Conservation (phyloP, 352 stramenopile species). For the Phytopythium delawarense region DNA sequence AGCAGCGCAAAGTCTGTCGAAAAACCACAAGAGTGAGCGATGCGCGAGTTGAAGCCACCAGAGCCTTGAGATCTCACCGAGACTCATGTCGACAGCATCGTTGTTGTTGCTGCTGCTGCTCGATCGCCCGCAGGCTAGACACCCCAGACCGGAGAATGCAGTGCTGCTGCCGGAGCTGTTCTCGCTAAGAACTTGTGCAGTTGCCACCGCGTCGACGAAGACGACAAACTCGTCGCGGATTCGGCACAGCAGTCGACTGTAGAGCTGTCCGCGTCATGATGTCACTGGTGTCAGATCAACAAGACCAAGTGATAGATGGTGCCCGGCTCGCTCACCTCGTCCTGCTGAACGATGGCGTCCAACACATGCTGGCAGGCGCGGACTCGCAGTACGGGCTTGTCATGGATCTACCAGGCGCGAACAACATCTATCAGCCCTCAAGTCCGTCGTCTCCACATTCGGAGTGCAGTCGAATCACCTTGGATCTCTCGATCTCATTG, state of each 20-base stretch:
- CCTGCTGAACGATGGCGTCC: constrained; percentile 48
- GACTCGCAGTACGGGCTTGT: constrained; percentile 46
- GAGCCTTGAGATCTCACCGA: not conserved
- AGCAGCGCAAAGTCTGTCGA: constrained; percentile 39
- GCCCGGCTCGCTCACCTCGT: constrained; percentile 30
- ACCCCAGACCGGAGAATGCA: not conserved
- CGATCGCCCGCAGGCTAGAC: constrained; percentile 11
- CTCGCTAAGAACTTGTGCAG: not conserved
- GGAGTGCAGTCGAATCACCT: constrained; percentile 18
- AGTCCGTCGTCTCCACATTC: not conserved
- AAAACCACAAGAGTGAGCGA: not conserved
- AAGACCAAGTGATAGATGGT: not conserved
- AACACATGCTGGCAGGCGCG: constrained; percentile 47
- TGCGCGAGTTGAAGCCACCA: not conserved
- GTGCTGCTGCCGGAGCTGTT: constrained; percentile 1
- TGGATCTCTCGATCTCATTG: constrained; percentile 63
- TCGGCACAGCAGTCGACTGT: constrained; percentile 39
- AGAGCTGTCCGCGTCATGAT: constrained; percentile 25
- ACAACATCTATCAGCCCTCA: not conserved
- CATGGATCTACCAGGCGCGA: constrained; percentile 31
- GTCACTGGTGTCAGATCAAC: not conserved
- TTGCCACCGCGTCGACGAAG: constrained; percentile 31
- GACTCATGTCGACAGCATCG: constrained; percentile 13
- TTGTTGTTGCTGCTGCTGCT: not conserved
- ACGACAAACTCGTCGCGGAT: constrained; percentile 63